Evolutionary conservation across 495 filamentous ascomycete species (phyloP).

Genomic region (Endocarpon pusillum): DNA sequence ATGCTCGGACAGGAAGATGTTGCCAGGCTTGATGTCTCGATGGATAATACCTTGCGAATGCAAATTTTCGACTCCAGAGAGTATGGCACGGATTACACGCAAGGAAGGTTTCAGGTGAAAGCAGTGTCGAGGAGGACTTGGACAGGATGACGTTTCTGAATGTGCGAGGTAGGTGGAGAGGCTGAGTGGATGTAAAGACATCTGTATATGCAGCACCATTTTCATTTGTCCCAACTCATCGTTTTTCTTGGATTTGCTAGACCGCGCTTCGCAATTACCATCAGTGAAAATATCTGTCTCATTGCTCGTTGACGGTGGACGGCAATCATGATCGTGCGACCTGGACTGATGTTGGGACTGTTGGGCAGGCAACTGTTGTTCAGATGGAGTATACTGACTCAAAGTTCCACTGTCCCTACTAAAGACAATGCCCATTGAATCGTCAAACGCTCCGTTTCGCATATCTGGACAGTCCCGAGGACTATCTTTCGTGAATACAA

Average conservation of each 20-base stretch:
- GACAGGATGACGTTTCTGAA: slow-evolving; percentile 2
- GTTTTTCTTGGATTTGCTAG: slow-evolving; percentile 15
- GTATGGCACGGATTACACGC: slow-evolving; percentile 25
- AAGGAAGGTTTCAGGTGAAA: slow-evolving; percentile 30
- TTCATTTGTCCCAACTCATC: too few relatives aligned
- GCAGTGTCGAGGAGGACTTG: slow-evolving; percentile 24
- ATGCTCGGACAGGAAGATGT: slow-evolving; percentile 40
- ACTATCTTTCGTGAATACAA: slow-evolving; percentile 16
- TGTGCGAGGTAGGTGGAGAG: slow-evolving; percentile 24
- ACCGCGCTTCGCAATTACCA: slow-evolving; percentile 24
- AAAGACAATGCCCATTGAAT: slow-evolving; percentile 12
- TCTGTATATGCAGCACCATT: slow-evolving; percentile 37
- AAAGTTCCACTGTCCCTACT: slow-evolving; percentile 17
- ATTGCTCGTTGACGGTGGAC: slow-evolving; percentile 18
- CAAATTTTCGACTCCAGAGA: slow-evolving; percentile 39
- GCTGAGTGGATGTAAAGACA: slow-evolving; percentile 36
- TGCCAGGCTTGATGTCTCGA: slow-evolving; percentile 57
- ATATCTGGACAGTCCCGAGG: slow-evolving; percentile 1
- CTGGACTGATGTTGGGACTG: slow-evolving; percentile 26
- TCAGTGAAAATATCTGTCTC: slow-evolving; percentile 35
- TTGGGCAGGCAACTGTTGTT: too few relatives aligned
- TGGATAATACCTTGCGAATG: slow-evolving; percentile 45
- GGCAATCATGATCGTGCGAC: slow-evolving; percentile 14
- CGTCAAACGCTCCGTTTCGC: background rate
- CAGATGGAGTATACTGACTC: slow-evolving; percentile 19